Conservation (phyloP, 495 filamentous ascomycete genomes). For the Pyronema omphalodes region DNA sequence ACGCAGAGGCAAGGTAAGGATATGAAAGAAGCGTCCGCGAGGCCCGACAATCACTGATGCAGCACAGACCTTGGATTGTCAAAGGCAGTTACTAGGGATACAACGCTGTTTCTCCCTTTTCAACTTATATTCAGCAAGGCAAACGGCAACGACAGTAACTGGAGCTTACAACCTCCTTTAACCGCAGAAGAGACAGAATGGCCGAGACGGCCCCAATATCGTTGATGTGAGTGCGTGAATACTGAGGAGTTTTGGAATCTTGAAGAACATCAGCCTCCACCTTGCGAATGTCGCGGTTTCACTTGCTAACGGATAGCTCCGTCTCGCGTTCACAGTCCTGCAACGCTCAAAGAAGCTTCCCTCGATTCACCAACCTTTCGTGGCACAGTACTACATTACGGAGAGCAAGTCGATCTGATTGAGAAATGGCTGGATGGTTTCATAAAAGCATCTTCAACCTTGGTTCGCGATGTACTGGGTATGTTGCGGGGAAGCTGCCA, state of each 20-base stretch:
- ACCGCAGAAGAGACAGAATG: no score
- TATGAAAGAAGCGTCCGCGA: no score
- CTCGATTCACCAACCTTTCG: constrained; percentile 93
- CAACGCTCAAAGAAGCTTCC: constrained; percentile 78
- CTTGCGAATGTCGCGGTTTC: neutral
- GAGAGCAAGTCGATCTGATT: constrained; percentile 76
- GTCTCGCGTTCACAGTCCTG: constrained; percentile 37
- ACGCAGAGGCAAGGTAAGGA: no score
- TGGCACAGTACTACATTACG: constrained; percentile 69
- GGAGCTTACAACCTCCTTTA: no score
- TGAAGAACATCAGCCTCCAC: neutral
- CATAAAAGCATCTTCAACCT: constrained; percentile 54
- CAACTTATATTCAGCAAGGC: no score
- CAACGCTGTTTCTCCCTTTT: no score
- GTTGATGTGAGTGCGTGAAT: constrained; percentile 10
- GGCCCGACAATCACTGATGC: no score
- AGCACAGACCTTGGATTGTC: no score
- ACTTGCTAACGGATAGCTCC: neutral
- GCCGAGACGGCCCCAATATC: no score
- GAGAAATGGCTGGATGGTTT: constrained; percentile 90
- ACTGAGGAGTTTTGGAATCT: neutral
- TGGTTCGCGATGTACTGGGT: constrained; percentile 50
- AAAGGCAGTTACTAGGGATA: no score
- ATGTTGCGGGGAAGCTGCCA: constrained; percentile 33
- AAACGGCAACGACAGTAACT: no score